These are phyloP conservation scores for Combretum micranthum DNA, from an alignment of 345 rosid genomes.

Conservation along the genomic window DNA sequence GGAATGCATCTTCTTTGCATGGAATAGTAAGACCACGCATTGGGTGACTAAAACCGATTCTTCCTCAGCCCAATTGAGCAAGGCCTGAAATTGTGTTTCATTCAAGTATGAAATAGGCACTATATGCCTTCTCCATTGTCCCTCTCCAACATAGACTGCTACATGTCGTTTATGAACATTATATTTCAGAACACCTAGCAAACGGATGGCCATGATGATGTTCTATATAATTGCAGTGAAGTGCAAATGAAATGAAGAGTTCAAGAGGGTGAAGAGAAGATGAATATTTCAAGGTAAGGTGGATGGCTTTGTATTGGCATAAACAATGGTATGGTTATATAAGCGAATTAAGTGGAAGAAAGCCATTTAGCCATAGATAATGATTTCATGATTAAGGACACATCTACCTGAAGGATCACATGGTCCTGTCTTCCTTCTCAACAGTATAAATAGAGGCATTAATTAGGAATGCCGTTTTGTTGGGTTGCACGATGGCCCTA, in stretches of 20 bases:
- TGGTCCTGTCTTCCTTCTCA: slow-evolving; percentile 5
- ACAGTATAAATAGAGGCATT: background rate
- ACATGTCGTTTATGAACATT: slow-evolving; percentile 23
- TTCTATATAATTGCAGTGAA: too few relatives aligned
- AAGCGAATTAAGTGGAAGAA: background rate
- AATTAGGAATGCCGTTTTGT: too few relatives aligned
- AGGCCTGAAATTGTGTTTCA: slow-evolving; percentile 24
- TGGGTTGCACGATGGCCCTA: background rate
- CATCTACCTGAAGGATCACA: slow-evolving; percentile 6
- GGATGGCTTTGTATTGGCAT: background rate
- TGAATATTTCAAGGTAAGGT: background rate
- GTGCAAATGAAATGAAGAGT: too few relatives aligned
- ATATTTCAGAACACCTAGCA: slow-evolving; percentile 2
- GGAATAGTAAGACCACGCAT: slow-evolving; percentile 43
- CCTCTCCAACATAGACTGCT: slow-evolving; percentile 24
- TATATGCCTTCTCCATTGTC: slow-evolving; percentile 22
- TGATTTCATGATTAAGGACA: too few relatives aligned
- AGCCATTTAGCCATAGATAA: background rate
- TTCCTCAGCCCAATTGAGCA: slow-evolving; percentile 20
- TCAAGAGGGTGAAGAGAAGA: background rate
- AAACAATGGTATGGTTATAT: background rate
- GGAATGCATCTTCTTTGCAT: slow-evolving; percentile 26
- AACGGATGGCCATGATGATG: slow-evolving; percentile 12
- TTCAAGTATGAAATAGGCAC: slow-evolving; percentile 34
- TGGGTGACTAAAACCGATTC: slow-evolving; percentile 33